Base-by-base conservation (phyloP, 352 stramenopile species). In the Phytophthora sansomeana region DNA sequence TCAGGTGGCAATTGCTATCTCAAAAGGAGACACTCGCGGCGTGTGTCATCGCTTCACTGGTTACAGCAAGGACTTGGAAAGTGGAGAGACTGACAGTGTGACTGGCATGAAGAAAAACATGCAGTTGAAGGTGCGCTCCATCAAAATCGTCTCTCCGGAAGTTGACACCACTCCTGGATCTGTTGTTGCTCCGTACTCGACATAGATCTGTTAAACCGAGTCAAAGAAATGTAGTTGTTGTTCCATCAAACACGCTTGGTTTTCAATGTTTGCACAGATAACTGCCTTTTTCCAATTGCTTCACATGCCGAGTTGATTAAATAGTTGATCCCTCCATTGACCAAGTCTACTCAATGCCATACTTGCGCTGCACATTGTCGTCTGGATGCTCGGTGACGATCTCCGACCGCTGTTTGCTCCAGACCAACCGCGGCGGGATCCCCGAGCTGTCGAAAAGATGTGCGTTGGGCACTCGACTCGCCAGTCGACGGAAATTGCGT, bases 301-400 rank as follows among this genome's bases (percentile, higher is more conserved):
- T 24, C 21, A 24, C 21, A 24, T 24, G 21, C 21, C 3, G 21
- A 24, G 5, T 24, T 24, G 14, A 13, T 63, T 72, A 57, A 69
- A 63, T 64, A 61, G 43, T 51, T 17, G 42, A 24, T 29, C 43
- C n/a, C 10, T 26, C 3, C 35, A n/a, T n/a, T 14, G 13, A 42
- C 19, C 14, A 32, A 67, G 17, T 74, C 44, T 67, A 64, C 55
- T 77, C 67, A 14, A 93, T 70, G 35, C 78, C 73, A 56, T 87
- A 93, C 58, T 91, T 91, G 47, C 76, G 78, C 56, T 93, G 85
- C 17, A 93, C 67, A 29, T 71, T 59, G 60, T 93, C 81, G 32
- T 67, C 58, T 21, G 79, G 62, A 57, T 91, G 69, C 8, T 73
- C 65, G 0, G 67, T 71, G 9, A 85, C 71, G 16, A 91, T 60